Evolutionary conservation across 495 filamentous ascomycete species (phyloP).

Genomic region (Sabuloglossum arenarium): DNA sequence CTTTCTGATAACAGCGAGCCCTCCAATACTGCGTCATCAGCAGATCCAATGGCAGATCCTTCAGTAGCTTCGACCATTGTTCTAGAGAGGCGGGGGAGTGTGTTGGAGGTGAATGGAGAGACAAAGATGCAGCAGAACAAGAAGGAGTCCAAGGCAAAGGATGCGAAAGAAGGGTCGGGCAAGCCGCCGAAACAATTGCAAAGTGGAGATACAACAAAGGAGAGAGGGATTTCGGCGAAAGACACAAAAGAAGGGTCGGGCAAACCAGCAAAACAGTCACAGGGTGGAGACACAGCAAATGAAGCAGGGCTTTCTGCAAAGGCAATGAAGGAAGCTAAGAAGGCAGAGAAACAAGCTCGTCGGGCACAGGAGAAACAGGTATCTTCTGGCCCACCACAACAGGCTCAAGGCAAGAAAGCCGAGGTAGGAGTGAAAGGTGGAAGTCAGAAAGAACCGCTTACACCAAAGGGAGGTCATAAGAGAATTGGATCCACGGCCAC

Average conservation of each 20-base stretch:
- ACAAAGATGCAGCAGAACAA: constrained; percentile 13
- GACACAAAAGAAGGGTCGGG: constrained; percentile 11
- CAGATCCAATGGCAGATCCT: neutral
- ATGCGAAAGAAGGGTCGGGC: constrained; percentile 11
- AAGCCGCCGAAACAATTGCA: neutral
- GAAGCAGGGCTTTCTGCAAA: constrained; percentile 6
- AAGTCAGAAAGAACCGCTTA: constrained; percentile 6
- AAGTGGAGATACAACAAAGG: neutral
- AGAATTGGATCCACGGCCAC: constrained; percentile 6
- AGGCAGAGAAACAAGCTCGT: constrained; percentile 29
- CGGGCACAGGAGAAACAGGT: constrained; percentile 40
- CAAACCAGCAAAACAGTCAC: constrained; percentile 2
- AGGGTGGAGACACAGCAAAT: neutral
- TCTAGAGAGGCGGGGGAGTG: neutral
- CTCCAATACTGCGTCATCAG: neutral
- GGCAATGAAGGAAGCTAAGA: constrained; percentile 12
- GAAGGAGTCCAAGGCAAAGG: neutral
- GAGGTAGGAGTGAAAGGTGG: constrained; percentile 2
- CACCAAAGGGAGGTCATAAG: constrained; percentile 13
- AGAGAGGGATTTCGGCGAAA: constrained; percentile 5
- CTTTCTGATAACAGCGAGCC: neutral
- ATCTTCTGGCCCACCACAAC: constrained; percentile 18
- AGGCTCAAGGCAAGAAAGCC: constrained; percentile 13
- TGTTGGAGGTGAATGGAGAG: constrained; percentile 12
- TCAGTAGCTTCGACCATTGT: neutral